Conservation (phyloP, 208 protist species). For the Wallacemonas sp. region DNA sequence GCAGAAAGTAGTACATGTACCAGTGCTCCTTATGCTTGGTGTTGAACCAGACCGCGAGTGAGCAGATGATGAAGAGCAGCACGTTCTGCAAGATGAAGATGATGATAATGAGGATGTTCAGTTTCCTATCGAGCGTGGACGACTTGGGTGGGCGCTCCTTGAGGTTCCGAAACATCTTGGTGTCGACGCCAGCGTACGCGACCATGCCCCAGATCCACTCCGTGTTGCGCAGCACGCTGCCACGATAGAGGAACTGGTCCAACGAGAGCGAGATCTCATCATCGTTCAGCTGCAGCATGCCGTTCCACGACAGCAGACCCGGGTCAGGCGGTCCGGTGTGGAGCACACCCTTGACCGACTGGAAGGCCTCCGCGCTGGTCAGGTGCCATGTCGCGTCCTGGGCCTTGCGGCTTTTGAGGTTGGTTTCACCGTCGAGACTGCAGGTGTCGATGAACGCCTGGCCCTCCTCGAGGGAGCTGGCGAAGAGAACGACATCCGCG, state of each 20-base stretch:
- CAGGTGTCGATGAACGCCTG: slow-evolving; percentile 93
- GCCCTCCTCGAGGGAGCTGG: slow-evolving; percentile 67
- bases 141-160: slow-evolving; percentile 84
- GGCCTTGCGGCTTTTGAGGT: slow-evolving; percentile 79
- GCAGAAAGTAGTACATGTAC: slow-evolving; percentile 69
- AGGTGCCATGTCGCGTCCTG: slow-evolving; percentile 68
- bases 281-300: slow-evolving; percentile 57
- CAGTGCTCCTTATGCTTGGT: slow-evolving; percentile 43
- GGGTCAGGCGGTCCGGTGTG: slow-evolving; percentile 71
- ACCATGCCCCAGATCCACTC: slow-evolving; percentile 93
- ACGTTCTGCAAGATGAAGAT: slow-evolving; percentile 78
- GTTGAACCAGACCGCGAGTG: slow-evolving; percentile 69
- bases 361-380: slow-evolving; percentile 33
- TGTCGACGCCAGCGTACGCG: slow-evolving; percentile 91
- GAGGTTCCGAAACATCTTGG: slow-evolving; percentile 92
- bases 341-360: slow-evolving; percentile 27
- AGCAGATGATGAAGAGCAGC: slow-evolving; percentile 68
- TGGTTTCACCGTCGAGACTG: slow-evolving; percentile 92
- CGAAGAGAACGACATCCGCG: slow-evolving; percentile 87
- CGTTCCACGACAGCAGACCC: slow-evolving; percentile 75
- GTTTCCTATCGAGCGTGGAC: slow-evolving; percentile 86
- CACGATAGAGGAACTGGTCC: slow-evolving; percentile 90
- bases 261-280: slow-evolving; percentile 60
- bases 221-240: slow-evolving; percentile 91
- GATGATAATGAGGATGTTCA: slow-evolving; percentile 82